Evolutionary conservation across 192 early-diverging fungal species (phyloP).

Genomic region (Powellomyces hirtus): DNA sequence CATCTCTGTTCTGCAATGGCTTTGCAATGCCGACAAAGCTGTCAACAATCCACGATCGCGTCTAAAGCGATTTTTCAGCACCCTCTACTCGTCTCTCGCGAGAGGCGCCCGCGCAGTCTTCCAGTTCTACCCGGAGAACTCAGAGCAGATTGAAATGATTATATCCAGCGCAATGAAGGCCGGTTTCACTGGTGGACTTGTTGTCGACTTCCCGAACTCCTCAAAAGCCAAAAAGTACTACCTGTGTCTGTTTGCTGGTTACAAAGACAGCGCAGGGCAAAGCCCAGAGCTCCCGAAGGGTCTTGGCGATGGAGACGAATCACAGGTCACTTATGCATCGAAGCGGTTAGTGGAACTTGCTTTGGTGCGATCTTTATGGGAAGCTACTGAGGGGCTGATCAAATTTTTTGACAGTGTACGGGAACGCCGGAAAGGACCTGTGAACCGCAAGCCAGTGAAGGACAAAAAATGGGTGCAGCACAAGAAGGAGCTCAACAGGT

Average conservation of each 20-base stretch:
- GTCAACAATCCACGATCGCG: slow-evolving; percentile 82
- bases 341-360: slow-evolving; percentile 22
- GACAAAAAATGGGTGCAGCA: slow-evolving; percentile 85
- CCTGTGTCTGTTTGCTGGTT: slow-evolving; percentile 94
- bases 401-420: neutral
- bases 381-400: neutral
- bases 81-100: slow-evolving; percentile 83
- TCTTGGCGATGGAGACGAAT: slow-evolving; percentile 62
- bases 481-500: slow-evolving; percentile 84
- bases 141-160: slow-evolving; percentile 90
- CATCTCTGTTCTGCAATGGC: slow-evolving; percentile 96
- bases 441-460: slow-evolving; percentile 50
- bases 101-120: slow-evolving; percentile 92
- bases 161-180: slow-evolving; percentile 81
- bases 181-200: slow-evolving; percentile 93
- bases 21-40: slow-evolving; percentile 96
- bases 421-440: neutral
- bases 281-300: slow-evolving; percentile 60
- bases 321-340: slow-evolving; percentile 39
- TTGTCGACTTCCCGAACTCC: slow-evolving; percentile 95
- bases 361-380: neutral
- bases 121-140: slow-evolving; percentile 98
- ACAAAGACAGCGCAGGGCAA: slow-evolving; percentile 44
- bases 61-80: slow-evolving; percentile 85
- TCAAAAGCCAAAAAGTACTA: slow-evolving; percentile 97